Evolutionary conservation across 2,329 filamentous ascomycete species (phyloP).

Genomic region (Huntiella moniliformis): DNA sequence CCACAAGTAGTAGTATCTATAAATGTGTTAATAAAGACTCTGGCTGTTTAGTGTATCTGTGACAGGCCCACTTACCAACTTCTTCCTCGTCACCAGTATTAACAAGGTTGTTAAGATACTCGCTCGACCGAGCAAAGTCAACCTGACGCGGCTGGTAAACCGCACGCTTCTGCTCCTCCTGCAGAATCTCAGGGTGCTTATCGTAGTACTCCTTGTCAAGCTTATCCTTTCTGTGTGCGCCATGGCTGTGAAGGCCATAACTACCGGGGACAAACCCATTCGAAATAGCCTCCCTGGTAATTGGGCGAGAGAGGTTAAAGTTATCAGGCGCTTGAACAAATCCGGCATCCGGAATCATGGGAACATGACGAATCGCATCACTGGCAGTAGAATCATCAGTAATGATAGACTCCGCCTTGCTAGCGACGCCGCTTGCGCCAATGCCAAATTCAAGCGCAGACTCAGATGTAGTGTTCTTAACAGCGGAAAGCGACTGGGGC

Average conservation of each 20-base stretch:
- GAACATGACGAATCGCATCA: constrained; percentile 79
- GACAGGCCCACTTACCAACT: constrained; percentile 1
- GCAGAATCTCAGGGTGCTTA: constrained; percentile 67
- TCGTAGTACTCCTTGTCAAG: constrained; percentile 85
- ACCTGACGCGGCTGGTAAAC: constrained; percentile 33
- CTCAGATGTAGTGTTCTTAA: constrained; percentile 83
- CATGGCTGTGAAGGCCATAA: constrained; percentile 84
- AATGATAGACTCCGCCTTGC: constrained; percentile 16
- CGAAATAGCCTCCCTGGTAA: constrained; percentile 56
- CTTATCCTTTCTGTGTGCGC: constrained; percentile 53
- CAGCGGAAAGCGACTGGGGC: constrained; percentile 51
- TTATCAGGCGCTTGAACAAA: constrained; percentile 73
- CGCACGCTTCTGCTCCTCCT: constrained; percentile 50
- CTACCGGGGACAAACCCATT: constrained; percentile 60
- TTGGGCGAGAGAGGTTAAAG: constrained; percentile 29
- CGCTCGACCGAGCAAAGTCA: constrained; percentile 74
- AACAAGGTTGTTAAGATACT: constrained; percentile 80
- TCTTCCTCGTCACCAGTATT: constrained; percentile 28
- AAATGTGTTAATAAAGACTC: background rate
- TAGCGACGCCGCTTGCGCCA: constrained; percentile 29
- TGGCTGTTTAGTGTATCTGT: constrained; percentile 10
- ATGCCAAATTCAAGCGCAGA: constrained; percentile 72
- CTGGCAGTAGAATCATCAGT: constrained; percentile 70
- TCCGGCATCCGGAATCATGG: constrained; percentile 81
- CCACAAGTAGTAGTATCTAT: constrained; percentile 23